Evolutionary conservation across 129 eudicot species (phyloP).

Genomic region (Tanacetum coccineum): DNA sequence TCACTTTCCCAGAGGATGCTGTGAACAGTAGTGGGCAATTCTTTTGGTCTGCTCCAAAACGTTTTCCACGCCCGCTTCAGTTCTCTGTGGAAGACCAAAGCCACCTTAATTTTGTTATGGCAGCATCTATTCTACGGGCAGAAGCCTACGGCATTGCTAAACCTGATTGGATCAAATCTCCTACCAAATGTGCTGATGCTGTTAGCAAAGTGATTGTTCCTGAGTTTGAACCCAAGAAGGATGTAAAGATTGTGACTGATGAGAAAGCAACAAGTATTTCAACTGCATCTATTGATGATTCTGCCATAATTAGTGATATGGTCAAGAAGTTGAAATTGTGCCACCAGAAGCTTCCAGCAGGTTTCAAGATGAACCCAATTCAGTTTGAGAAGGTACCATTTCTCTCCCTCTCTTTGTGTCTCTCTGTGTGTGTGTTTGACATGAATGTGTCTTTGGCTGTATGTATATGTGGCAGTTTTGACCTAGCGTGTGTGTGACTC

Average conservation of each 20-base stretch:
- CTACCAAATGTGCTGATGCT: constrained; percentile 57
- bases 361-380: constrained; percentile 84
- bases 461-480: too few relatives aligned
- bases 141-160: constrained; percentile 80
- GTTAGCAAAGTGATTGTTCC: constrained; percentile 71
- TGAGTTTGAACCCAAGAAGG: constrained; percentile 73
- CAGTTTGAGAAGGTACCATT: constrained; percentile 84
- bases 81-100: constrained; percentile 62
- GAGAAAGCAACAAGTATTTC: constrained; percentile 77
- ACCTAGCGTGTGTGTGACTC: too few relatives aligned
- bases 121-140: constrained; percentile 79
- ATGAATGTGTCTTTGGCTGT: background rate
- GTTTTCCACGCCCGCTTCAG: constrained; percentile 74
- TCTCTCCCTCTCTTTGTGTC: constrained; percentile 9
- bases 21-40: constrained; percentile 71
- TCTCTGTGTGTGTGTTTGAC: constrained; percentile 11
- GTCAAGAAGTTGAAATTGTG: constrained; percentile 48
- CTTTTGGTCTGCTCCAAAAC: constrained; percentile 97
- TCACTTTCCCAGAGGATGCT: constrained; percentile 86
- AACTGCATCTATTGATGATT: constrained; percentile 78
- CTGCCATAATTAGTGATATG: constrained; percentile 62
- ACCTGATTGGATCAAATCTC: constrained; percentile 76
- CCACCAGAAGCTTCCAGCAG: constrained; percentile 47
- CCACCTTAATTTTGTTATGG: constrained; percentile 62
- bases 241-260: constrained; percentile 81